Conservation (phyloP, 176 grass and related monocot species). For the sorghum (Sorghum bicolor) region Sorghum_bicolor_NCBIv3 NC_012871.2:58092001-58092500, state of each 20-base stretch:
- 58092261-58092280: conserved; percentile 28
- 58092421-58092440: conserved; percentile 1
- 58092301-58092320: not conserved
- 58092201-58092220: not conserved
- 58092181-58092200: not conserved
- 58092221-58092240: not conserved
- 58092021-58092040: not conserved
- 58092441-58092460: conserved; percentile 17
- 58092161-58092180: not conserved
- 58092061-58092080: not conserved
- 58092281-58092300: conserved; percentile 23
- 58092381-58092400: not conserved
- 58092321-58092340: not conserved
- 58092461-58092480: not conserved
- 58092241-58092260: not conserved
- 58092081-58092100: not conserved
- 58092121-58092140: not conserved
- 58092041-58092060: not conserved
- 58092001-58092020: not conserved
- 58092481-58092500: not conserved
- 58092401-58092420: not conserved
- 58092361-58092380: not conserved
- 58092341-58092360: conserved; percentile 10
- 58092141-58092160: not conserved
- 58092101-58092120: not conserved